Base-by-base conservation (phyloP, 768 basidiomycete species). In the Rhizopogon salebrosus region DNA sequence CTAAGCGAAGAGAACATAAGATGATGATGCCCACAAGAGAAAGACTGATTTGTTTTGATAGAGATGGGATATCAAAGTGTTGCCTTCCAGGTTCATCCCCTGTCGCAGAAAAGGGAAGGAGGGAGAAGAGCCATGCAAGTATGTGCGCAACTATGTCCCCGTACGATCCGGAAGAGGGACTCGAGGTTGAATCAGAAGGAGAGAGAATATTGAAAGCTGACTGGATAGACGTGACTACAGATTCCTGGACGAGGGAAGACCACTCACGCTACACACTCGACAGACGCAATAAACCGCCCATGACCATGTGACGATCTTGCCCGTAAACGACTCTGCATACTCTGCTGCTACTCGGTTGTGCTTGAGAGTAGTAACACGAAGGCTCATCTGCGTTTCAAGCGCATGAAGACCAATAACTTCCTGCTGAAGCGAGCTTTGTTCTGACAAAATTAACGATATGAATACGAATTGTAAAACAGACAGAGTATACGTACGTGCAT, bases 11-110 rank as follows among this genome's bases (percentile, higher is more conserved):
- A 54, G 85, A 89, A 42, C 78, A 83, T 16, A 89, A 60, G 53
- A 93, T 87, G 63, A 93, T 88, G 42, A 81, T 69, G 13, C 91
- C 91, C 26, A 92, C 86, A 13, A 93, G 75, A 1, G 74, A 70
- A 7, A 92, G 73, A 62, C 88, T 89, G 24, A 79, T 72, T 57
- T 82, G 80, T 20, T 78, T 72, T 14, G 78, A 77, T 48, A 79
- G 55, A n/a, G 72, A 69, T 9, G 70, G 70, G 3, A 77, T 59
- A 18, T 71, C 67, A 31, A 73, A 68, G 38, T 56, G 54, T 5
- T 58, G 53, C 4, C 68, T 57, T 26, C 66, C 62, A 26, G 58
- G 56, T 36, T 58, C 59, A 22, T 45, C 42, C 16, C 48, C 48
- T 23, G 31, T 11, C 11, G 23, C 23, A 34, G 46, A 29, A 14